A percentile compares a stretch with the other conserved stretches of the same genome.
phyloP scores from a whole-genome alignment of 768 basidiomycete genomes.

The Mycena venus region DNA sequence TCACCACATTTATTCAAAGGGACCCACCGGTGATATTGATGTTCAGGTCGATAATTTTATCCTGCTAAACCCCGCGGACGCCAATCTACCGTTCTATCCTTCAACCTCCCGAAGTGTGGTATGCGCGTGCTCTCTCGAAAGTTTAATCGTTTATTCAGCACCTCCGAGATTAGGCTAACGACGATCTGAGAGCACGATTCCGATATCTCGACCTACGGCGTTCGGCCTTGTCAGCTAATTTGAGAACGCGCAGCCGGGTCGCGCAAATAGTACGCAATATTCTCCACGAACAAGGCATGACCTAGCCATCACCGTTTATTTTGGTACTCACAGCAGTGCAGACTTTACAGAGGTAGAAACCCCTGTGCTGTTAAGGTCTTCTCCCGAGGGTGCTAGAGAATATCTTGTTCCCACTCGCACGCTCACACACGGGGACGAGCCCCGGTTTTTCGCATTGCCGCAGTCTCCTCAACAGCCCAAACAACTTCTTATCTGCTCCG shows the following conservation, averaged over 20 bases:
- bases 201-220: conserved; percentile 93
- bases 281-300: conserved; percentile 80
- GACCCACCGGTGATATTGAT: conserved; percentile 82
- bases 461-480: conserved; percentile 98
- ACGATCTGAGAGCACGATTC: conserved; percentile 87
- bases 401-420: conserved; percentile 89
- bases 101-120: conserved; percentile 84
- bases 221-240: conserved; percentile 77
- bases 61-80: conserved; percentile 84
- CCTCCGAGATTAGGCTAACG: conserved; percentile 72
- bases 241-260: conserved; percentile 87
- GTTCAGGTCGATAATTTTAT: conserved; percentile 78
- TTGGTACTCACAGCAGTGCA: conserved; percentile 46
- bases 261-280: conserved; percentile 80
- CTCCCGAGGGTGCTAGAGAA: conserved; percentile 95
- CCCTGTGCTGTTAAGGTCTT: conserved; percentile 89
- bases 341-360: conserved; percentile 96
- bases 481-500: conserved; percentile 92
- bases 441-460: conserved; percentile 88
- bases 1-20: conserved; percentile 54
- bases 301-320: conserved; percentile 7
- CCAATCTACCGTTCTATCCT: conserved; percentile 86
- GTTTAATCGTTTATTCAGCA: conserved; percentile 27
- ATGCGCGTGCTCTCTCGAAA: conserved; percentile 47
- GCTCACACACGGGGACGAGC: conserved; percentile 46